phyloP scores from a whole-genome alignment of 805 yeast genomes.

The Suhomyces xylopsoci region DNA sequence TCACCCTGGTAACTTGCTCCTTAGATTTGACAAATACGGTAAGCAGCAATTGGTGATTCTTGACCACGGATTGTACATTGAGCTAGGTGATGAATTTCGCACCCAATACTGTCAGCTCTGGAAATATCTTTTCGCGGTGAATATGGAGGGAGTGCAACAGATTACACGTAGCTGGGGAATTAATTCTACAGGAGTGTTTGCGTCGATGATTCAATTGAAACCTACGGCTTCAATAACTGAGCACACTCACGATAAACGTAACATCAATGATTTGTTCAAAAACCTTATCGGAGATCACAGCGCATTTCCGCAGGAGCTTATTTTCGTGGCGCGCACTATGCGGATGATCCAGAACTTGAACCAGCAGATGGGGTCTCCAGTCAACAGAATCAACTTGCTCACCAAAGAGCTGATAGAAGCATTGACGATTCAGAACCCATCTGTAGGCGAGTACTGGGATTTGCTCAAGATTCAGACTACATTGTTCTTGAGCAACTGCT shows the following conservation, averaged over 20 bases:
- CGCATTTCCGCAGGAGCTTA: slow-evolving; percentile 62
- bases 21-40: slow-evolving; percentile 36
- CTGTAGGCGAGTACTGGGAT: slow-evolving; percentile 12
- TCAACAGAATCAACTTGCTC: slow-evolving; percentile 64
- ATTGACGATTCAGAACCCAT: slow-evolving; percentile 1
- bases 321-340: slow-evolving; percentile 68
- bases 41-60: slow-evolving; percentile 60
- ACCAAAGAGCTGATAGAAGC: slow-evolving; percentile 52
- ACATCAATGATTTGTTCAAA: slow-evolving; percentile 47
- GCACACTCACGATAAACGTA: slow-evolving; percentile 9
- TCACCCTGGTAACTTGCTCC: slow-evolving; percentile 75
- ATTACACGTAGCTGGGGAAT: slow-evolving; percentile 68
- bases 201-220: slow-evolving; percentile 51
- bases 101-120: slow-evolving; percentile 59
- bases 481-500: slow-evolving; percentile 27
- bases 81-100: slow-evolving; percentile 49
- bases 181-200: slow-evolving; percentile 59
- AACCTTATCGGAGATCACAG: slow-evolving; percentile 59
- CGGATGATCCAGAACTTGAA: slow-evolving; percentile 72
- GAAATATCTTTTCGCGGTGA: slow-evolving; percentile 56
- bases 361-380: slow-evolving; percentile 64
- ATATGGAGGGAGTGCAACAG: slow-evolving; percentile 43
- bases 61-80: slow-evolving; percentile 73
- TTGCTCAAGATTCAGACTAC: slow-evolving; percentile 20
- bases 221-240: slow-evolving; percentile 26